These are phyloP conservation scores for Annona squamosa DNA, from an alignment of 164 flowering plant species.

Conservation along the genomic window DNA sequence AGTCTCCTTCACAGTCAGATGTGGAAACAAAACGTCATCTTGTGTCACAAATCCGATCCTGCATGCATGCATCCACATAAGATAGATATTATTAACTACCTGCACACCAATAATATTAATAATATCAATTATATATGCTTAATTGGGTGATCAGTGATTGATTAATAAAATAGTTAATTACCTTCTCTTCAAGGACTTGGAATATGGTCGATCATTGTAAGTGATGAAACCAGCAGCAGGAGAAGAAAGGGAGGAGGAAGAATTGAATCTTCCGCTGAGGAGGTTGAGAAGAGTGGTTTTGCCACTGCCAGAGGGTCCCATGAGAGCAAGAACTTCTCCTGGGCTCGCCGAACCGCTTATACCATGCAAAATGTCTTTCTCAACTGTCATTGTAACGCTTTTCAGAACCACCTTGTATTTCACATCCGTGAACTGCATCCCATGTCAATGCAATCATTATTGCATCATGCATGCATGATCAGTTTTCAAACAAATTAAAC, in stretches of 20 bases:
- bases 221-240: constrained; percentile 55
- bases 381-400: constrained; percentile 43
- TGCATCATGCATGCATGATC: no score
- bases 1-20: constrained; percentile 90
- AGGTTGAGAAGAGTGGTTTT: constrained; percentile 78
- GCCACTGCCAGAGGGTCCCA: constrained; percentile 99
- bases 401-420: constrained; percentile 65
- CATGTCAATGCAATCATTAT: no score
- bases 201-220: constrained; percentile 79
- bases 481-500: no score
- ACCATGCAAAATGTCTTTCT: constrained; percentile 71
- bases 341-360: constrained; percentile 79
- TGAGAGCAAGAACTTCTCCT: constrained; percentile 80
- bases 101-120: not conserved
- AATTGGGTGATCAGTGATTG: not conserved
- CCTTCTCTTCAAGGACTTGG: constrained; percentile 84
- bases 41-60: constrained; percentile 99
- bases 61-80: constrained; percentile 13
- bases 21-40: constrained; percentile 91
- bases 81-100: not conserved
- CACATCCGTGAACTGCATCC: constrained; percentile 83
- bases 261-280: constrained; percentile 64
- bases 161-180: constrained; percentile 13
- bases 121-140: not conserved
- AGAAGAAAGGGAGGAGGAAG: constrained; percentile 18